Evolutionary conservation across 345 rosid species (phyloP), one percentile per base, ranked within the genome.

Genomic region (Cardiospermum halicacabum): DNA sequence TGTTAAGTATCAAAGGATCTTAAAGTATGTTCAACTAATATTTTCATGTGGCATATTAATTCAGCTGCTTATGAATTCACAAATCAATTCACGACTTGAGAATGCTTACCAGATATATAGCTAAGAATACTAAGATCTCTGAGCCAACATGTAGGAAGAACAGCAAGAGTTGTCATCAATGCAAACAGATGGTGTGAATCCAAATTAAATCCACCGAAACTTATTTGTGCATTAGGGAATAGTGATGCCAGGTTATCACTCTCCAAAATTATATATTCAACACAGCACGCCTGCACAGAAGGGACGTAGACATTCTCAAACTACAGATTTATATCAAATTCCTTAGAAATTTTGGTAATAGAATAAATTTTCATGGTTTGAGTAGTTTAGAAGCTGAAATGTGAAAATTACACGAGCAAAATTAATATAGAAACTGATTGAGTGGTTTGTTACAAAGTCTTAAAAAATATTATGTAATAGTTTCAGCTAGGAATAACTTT

Each of bases 71-170:
- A 47, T 36, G 18, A 34, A 56, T 25, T 51, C 27, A 28, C 26
- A 67, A 56, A 47, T 1, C 7, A 18, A 42, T 21, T 9, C 28
- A 18, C 18, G 1, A 34, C 25, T 25, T 26, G 11, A 24, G 37
- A 55, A 42, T 11, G 43, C 75, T 77, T 72, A 88, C 98, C 98
- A 39, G 97, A 93, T 43, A 93, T 88, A 25, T 88, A 93, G 65
- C 98, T 93, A 53, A 93, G 86, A 24, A 90, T 43, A 25, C 87
- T 82, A 49, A 93, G 87, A 78, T 93, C 98, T 60, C 96, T 83
- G 34, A 90, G 98, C 96, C 96, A 90, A 71, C 80, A 89, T 0
- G 97, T 93, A 0, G 98, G 97, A 60, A 93, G 96, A 72, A 90
- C 81, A 45, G 94, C 91, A 3, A 93, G 79, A 50, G 94, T 70